Evolutionary conservation across 2,329 filamentous ascomycete genomes (phyloP), one percentile per base, ranked within the genome.

Genomic region (Grosmannia penicillata): DNA sequence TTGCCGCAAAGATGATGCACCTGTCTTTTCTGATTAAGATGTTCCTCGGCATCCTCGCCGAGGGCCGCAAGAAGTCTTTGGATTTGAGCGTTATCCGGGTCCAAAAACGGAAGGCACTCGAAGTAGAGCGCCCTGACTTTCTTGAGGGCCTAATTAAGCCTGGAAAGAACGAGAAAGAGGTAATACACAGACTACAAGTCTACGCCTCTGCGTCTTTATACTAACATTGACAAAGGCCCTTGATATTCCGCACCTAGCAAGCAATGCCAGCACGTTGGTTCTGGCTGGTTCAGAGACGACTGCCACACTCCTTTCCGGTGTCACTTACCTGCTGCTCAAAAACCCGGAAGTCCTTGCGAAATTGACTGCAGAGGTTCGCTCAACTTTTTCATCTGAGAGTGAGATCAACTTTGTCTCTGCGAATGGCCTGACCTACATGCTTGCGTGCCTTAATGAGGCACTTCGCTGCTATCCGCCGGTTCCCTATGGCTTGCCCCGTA

Each of bases 271-370:
- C 17, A 14, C 28, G 4, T 11, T 45, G 4, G 24, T 42, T 7
- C 23, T 62, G 25, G 63, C 60, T 4, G 63, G 63, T 14, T 63
- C 60, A 28, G 65, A 69, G 44, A 68, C 65, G 1, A 66, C 63
- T 8, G 62, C 61, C 6, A 66, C 60, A 5, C 58, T 61, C 56
- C 4, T 51, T 15, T 32, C 52, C 5, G 51, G 47, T 3, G 39
- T 48, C 3, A 42, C 54, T 32, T 56, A 49, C 41, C 50, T 54
- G 21, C 47, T 56, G 21, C 37, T 39, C 24, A 45, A 43, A 17
- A 47, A 54, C 39, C 51, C 50, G 4, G 25, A 36, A 4, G 45
- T 45, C 1, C 43, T 53, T 2, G 22, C 45, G 1, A 48, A 34
- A 19, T 43, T 57, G 8, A 40, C 44, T 15, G 32, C 38, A 3